These are phyloP conservation scores for Parasarocladium wereldwijsianum DNA, from an alignment of 2,329 filamentous ascomycete genomes.

Conservation along the genomic window DNA sequence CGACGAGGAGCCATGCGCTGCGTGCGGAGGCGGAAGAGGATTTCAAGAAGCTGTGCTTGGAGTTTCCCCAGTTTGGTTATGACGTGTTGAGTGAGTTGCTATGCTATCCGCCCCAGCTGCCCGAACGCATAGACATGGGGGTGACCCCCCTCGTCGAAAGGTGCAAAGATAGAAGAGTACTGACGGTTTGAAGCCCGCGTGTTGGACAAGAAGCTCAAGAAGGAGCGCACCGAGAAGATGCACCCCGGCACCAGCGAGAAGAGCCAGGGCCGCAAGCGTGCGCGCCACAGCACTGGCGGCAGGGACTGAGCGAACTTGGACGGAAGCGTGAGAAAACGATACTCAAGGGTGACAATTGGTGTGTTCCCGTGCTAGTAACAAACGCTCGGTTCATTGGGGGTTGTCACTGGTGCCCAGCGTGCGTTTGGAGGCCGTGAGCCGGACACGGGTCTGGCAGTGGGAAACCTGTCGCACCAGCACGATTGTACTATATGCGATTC, in stretches of 20 bases:
- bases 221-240: constrained; percentile 45
- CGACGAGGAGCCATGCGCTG: constrained; percentile 62
- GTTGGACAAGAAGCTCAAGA: constrained; percentile 51
- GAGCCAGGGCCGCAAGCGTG: constrained; percentile 39
- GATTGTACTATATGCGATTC: no score
- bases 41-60: constrained; percentile 72
- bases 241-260: constrained; percentile 29
- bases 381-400: no score
- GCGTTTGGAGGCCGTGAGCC: no score
- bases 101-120: background rate
- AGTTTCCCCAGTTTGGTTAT: constrained; percentile 84
- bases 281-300: constrained; percentile 32
- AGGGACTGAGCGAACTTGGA: constrained; percentile 3
- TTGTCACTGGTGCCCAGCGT: no score
- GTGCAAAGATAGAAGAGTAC: constrained; percentile 9
- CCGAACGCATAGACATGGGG: background rate
- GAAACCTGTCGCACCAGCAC: no score
- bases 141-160: background rate
- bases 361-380: no score
- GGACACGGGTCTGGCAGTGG: no score
- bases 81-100: constrained; percentile 62
- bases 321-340: no score
- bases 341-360: no score
- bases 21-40: constrained; percentile 76
- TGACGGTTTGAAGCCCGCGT: constrained; percentile 40